Evolutionary conservation across 164 flowering plant species (phyloP).

Genomic region (Chimonanthus praecox): DNA sequence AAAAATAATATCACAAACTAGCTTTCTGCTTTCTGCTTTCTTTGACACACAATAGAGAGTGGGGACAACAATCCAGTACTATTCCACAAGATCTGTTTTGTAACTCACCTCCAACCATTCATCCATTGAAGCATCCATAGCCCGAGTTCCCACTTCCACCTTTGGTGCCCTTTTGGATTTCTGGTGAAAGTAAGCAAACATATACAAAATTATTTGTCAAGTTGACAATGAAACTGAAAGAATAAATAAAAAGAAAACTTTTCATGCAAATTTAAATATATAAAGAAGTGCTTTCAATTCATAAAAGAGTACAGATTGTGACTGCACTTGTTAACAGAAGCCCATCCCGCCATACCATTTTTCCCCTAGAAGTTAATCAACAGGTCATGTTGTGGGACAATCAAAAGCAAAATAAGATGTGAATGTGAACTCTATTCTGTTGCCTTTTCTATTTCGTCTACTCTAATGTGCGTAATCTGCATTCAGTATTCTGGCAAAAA

Average conservation of each 20-base stretch:
- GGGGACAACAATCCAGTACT: neutral
- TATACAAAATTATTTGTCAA: neutral
- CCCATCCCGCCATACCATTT: too few relatives aligned
- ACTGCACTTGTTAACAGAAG: too few relatives aligned
- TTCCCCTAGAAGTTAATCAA: too few relatives aligned
- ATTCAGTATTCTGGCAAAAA: too few relatives aligned
- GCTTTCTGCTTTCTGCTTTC: neutral
- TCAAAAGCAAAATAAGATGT: too few relatives aligned
- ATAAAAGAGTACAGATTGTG: too few relatives aligned
- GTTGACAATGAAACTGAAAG: neutral
- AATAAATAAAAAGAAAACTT: neutral
- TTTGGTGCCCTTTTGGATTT: constrained; percentile 84
- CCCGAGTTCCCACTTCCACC: constrained; percentile 88
- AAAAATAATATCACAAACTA: neutral
- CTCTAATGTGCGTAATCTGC: too few relatives aligned
- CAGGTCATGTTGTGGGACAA: too few relatives aligned
- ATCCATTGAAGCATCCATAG: constrained; percentile 72
- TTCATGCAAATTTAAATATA: too few relatives aligned
- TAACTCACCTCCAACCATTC: constrained; percentile 87
- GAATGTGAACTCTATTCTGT: too few relatives aligned
- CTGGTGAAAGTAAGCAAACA: constrained; percentile 24
- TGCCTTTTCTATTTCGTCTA: too few relatives aligned
- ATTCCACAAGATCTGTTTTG: neutral
- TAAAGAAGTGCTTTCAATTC: neutral
- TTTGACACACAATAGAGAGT: neutral